Evolutionary conservation across 2,329 filamentous ascomycete genomes (phyloP).

Genomic region (Alternaria solani): DNA sequence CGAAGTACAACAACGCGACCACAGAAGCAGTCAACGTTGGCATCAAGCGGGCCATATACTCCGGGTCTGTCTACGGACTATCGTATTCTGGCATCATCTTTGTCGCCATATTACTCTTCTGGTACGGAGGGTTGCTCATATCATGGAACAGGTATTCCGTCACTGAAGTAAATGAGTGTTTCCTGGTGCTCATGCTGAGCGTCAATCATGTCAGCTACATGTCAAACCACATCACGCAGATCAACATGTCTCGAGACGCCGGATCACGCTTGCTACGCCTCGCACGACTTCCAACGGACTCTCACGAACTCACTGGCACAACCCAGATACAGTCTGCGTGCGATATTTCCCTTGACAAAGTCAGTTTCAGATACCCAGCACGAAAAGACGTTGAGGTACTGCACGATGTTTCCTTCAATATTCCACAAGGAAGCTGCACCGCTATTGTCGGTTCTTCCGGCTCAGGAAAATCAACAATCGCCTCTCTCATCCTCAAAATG

Average conservation of each 20-base stretch:
- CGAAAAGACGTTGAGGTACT: slow-evolving; percentile 65
- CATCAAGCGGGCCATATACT: slow-evolving; percentile 69
- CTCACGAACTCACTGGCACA: slow-evolving; percentile 66
- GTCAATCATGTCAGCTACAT: slow-evolving; percentile 76
- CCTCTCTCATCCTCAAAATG: slow-evolving; percentile 76
- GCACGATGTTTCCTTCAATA: slow-evolving; percentile 68
- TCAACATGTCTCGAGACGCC: slow-evolving; percentile 75
- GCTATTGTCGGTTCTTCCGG: slow-evolving; percentile 86
- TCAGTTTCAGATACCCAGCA: slow-evolving; percentile 77
- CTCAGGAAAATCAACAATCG: slow-evolving; percentile 88
- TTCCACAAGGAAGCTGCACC: slow-evolving; percentile 70
- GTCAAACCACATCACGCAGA: slow-evolving; percentile 79
- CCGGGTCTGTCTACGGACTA: slow-evolving; percentile 78
- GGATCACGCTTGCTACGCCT: slow-evolving; percentile 77
- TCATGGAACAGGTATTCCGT: slow-evolving; percentile 60
- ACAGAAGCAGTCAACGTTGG: slow-evolving; percentile 67
- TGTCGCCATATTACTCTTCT: slow-evolving; percentile 81
- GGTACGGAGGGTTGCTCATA: slow-evolving; percentile 76
- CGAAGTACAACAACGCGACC: slow-evolving; percentile 66
- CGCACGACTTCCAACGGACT: slow-evolving; percentile 65
- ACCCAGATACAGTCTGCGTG: slow-evolving; percentile 55
- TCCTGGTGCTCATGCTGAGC: slow-evolving; percentile 84
- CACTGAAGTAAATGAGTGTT: slow-evolving; percentile 72
- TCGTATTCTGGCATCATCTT: slow-evolving; percentile 76
- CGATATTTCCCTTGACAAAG: slow-evolving; percentile 66